Evolutionary conservation across 352 stramenopile species (phyloP), one percentile per base, ranked within the genome.

Genomic region (Phytophthora palmivora): DNA sequence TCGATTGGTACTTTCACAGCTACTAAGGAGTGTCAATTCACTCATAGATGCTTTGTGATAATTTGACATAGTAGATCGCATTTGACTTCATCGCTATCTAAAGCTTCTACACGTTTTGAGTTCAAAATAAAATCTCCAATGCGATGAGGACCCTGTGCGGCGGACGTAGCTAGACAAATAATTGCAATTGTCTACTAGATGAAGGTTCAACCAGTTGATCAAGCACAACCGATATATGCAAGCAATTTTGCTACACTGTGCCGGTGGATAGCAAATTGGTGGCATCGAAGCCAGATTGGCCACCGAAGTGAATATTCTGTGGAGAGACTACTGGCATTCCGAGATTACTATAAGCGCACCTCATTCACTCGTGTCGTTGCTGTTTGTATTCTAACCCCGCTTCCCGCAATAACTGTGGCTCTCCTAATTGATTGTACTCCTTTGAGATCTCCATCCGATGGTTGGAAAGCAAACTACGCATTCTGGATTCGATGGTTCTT

Each of bases 1-100:
- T 39, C 53, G 56, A 0, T 52, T 64, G n/a, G 75, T 89, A 28
- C 72, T 88, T 0, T 59, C 72, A 3, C 76, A 87, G 42, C 54
- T 89, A n/a, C 61, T 76, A 28, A 49, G 51, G 18, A 82, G 60
- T 50, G 32, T 80, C 16, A 60, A 66, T 24, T 41, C 49, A 3
- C 18, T 65, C 16, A 19, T 47, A 24, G 28, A 45, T 19, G n/a
- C 48, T n/a, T 47, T 41, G 18, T 76, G 78, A 65, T 70, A 67
- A 28, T 28, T 6, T 28, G 6, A 28, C 24, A 28, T 28, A 28
- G 3, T 28, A 28, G 24, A 28, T 6, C 24, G 24, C 24, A 28
- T 28, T 28, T 28, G 24, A 6, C 24, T 3, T 28, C 24, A 28
- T 28, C n/a, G n/a, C n/a, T n/a, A n/a, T n/a, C n/a, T 28, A 28